Base-by-base conservation (phyloP, 2,329 filamentous ascomycete species). In the Plectosphaerella plurivora region DNA sequence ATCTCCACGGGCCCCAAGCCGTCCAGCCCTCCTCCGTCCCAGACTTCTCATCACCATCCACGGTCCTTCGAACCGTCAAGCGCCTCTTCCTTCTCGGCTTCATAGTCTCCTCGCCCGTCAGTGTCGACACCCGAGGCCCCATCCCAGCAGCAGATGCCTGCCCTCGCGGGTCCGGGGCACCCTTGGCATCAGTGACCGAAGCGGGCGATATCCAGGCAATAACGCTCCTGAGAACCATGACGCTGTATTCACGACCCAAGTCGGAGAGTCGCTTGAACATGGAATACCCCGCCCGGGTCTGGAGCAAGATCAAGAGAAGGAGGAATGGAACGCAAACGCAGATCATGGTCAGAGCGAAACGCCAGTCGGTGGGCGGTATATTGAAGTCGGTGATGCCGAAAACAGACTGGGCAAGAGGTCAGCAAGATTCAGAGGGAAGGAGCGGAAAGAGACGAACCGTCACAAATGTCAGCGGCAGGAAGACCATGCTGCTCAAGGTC, bases 381-480 rank as follows among this genome's bases (percentile, higher is more conserved):
- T 63, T 63, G 57, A 79, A 73, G 24, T 73, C 68, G 2, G 75
- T 77, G 60, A 78, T 79, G 25, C 81, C 80, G 54, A 79, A 82
- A 49, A 84, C 76, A 35, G 75, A 79, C 57, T 75, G 48, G n/a
- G 8, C 8, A 42, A 4, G 47, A 28, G 24, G 18, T 51, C 14
- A 22, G 24, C 14, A 2, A 12, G 10, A 45, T 14, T 5, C 9
- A 24, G 9, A 14, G 35, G n/a, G 45, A 20, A 35, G n/a, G 45
- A n/a, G 24, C 12, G 15, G 25, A 16, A 7, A 44, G 4, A 11
- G 16, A 63, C 70, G 57, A 50, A 74, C 73, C 14, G 81, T 84
- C 7, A 83, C 81, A 61, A 85, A 84, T 0, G 80, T 84, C 20
- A 84, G 65, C 2, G 82, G 82, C 18, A 85, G 68, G 61, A 84